Conservation (phyloP, 2,329 filamentous ascomycete genomes). For the Parasarocladium wereldwijsianum region DNA sequence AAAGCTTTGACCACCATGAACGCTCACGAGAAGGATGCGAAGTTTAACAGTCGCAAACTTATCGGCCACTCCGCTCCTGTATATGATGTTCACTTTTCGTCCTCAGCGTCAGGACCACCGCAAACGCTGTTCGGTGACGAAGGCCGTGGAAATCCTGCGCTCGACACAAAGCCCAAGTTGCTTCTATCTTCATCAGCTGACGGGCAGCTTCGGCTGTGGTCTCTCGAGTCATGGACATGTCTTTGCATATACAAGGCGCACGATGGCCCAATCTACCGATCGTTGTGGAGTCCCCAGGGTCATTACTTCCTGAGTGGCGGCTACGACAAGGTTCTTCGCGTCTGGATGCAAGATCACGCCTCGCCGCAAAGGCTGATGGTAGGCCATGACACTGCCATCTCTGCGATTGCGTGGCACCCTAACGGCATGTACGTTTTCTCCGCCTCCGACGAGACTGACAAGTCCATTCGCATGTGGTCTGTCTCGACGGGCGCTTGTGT, state of each 20-base stretch:
- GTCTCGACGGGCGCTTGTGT: slow-evolving; percentile 78
- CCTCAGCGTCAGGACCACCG: slow-evolving; percentile 42
- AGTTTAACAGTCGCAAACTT: slow-evolving; percentile 52
- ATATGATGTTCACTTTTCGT: slow-evolving; percentile 78
- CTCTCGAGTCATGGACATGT: slow-evolving; percentile 79
- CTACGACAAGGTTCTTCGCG: slow-evolving; percentile 76
- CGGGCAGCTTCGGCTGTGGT: slow-evolving; percentile 83
- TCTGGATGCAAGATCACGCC: slow-evolving; percentile 90
- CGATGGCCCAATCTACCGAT: slow-evolving; percentile 74
- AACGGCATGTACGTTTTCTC: slow-evolving; percentile 93
- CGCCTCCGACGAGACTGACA: slow-evolving; percentile 69
- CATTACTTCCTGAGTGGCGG: slow-evolving; percentile 87
- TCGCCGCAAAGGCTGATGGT: slow-evolving; percentile 78
- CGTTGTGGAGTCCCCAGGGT: slow-evolving; percentile 82
- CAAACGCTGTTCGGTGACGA: slow-evolving; percentile 34
- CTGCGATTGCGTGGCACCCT: slow-evolving; percentile 82
- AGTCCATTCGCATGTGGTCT: slow-evolving; percentile 94
- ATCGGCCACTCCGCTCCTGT: slow-evolving; percentile 86
- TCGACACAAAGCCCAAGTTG: slow-evolving; percentile 51
- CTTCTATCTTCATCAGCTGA: slow-evolving; percentile 81
- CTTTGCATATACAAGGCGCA: slow-evolving; percentile 91
- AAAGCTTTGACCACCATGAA: slow-evolving; percentile 59
- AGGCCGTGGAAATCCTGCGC: slow-evolving; percentile 21
- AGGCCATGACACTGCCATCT: slow-evolving; percentile 88
- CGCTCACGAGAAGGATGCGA: slow-evolving; percentile 39